A percentile compares a stretch with the other conserved stretches of the same genome.
Evolutionary conservation across 257 asterid species (phyloP).

Genomic region (Nicotiana noctiflora): DNA sequence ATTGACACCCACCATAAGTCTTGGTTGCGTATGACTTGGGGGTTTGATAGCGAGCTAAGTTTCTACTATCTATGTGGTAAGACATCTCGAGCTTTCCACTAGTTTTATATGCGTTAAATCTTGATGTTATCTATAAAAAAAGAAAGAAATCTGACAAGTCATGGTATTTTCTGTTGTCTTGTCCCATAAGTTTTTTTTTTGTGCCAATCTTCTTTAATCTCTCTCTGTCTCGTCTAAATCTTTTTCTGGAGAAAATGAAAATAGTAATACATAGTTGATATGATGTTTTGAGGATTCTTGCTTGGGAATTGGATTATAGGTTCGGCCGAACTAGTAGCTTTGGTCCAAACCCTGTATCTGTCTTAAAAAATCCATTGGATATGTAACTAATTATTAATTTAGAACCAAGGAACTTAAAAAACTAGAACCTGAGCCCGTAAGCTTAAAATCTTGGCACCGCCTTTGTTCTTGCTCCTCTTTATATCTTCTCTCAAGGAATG

Average conservation of each 20-base stretch:
- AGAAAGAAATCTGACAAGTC: background rate
- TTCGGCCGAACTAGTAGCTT: too few relatives aligned
- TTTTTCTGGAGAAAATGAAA: background rate
- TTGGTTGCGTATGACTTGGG: constrained; percentile 82
- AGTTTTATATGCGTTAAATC: background rate
- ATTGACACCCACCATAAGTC: constrained; percentile 56
- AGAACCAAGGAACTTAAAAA: too few relatives aligned
- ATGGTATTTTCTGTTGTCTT: background rate
- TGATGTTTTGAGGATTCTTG: background rate
- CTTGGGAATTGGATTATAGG: too few relatives aligned
- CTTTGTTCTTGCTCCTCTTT: background rate
- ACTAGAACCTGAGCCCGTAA: too few relatives aligned
- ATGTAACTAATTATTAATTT: too few relatives aligned
- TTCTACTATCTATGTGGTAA: constrained; percentile 93
- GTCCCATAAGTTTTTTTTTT: background rate
- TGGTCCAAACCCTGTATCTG: too few relatives aligned
- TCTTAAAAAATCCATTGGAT: too few relatives aligned
- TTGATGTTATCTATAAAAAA: background rate
- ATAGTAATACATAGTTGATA: background rate
- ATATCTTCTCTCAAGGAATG: background rate
- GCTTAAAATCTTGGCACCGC: too few relatives aligned
- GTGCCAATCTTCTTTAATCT: background rate
- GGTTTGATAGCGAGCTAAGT: constrained; percentile 64
- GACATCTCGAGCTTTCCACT: constrained; percentile 14
- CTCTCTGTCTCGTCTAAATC: background rate